phyloP scores from a whole-genome alignment of 129 eudicot species.

The Pulicaria dysenterica region DNA sequence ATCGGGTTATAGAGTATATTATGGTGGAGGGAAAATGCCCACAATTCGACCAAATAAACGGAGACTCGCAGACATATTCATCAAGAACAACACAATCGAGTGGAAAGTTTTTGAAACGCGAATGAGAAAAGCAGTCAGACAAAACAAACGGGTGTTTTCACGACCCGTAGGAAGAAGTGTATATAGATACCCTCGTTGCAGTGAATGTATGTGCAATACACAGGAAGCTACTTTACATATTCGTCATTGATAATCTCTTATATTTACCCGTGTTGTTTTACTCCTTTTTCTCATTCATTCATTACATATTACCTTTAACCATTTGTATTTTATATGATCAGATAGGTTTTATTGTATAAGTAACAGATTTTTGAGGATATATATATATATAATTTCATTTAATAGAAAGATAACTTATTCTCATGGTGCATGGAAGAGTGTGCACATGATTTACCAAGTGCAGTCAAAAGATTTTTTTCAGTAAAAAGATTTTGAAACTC shows the following conservation, averaged over 20 bases:
- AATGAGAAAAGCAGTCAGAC: conserved; percentile 89
- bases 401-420: background rate
- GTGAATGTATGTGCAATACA: conserved; percentile 82
- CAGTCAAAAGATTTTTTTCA: too few species aligned
- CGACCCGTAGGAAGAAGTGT: conserved; percentile 90
- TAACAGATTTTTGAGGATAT: background rate
- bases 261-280: conserved; percentile 5
- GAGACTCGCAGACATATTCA: conserved; percentile 83
- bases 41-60: conserved; percentile 97
- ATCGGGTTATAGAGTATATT: conserved; percentile 84
- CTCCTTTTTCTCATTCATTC: conserved; percentile 27
- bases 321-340: conserved; percentile 28
- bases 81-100: conserved; percentile 83
- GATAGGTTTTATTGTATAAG: conserved; percentile 29
- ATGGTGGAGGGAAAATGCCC: conserved; percentile 95
- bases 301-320: conserved; percentile 26
- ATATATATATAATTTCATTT: background rate
- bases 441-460: too few species aligned
- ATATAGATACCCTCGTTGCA: conserved; percentile 90
- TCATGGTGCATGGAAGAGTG: too few species aligned
- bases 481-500: too few species aligned
- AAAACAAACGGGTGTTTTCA: conserved; percentile 80
- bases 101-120: conserved; percentile 88
- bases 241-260: conserved; percentile 23
- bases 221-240: conserved; percentile 31